Evolutionary conservation across 495 filamentous ascomycete genomes (phyloP).

Genomic region (Corynascus novoguineensis): DNA sequence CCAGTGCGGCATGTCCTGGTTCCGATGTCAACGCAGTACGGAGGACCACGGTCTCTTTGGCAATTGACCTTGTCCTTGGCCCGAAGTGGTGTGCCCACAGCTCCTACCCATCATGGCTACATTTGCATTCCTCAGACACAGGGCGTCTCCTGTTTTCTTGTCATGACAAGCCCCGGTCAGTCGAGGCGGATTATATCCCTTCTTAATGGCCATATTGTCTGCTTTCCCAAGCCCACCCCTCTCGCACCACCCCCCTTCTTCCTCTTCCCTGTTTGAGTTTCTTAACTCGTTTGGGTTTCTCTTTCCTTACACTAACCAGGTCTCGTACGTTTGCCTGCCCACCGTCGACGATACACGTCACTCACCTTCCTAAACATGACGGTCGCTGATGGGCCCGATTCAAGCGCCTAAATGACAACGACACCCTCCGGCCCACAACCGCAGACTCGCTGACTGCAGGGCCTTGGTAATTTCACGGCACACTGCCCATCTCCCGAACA

Average conservation of each 20-base stretch:
- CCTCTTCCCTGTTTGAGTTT: conserved; percentile 3
- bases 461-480: not conserved
- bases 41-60: conserved; percentile 19
- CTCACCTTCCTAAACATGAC: conserved; percentile 27
- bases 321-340: conserved; percentile 6
- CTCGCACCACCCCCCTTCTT: not conserved
- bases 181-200: conserved; percentile 17
- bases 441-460: not conserved
- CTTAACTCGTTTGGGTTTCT: not conserved
- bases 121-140: not conserved
- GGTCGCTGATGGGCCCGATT: conserved; percentile 27
- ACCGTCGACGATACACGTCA: conserved; percentile 17
- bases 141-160: conserved; percentile 1
- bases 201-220: conserved; percentile 17
- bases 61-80: conserved; percentile 9
- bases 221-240: conserved; percentile 2
- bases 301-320: not conserved
- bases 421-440: conserved; percentile 18
- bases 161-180: conserved; percentile 1
- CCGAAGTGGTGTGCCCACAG: conserved; percentile 16
- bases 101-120: conserved; percentile 11
- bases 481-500: not conserved
- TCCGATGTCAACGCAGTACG: too few relatives aligned
- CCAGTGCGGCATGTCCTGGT: conserved; percentile 23
- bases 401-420: conserved; percentile 28